Base-by-base conservation (phyloP, 2,329 filamentous ascomycete genomes). In the Fusarium penzigii region DNA sequence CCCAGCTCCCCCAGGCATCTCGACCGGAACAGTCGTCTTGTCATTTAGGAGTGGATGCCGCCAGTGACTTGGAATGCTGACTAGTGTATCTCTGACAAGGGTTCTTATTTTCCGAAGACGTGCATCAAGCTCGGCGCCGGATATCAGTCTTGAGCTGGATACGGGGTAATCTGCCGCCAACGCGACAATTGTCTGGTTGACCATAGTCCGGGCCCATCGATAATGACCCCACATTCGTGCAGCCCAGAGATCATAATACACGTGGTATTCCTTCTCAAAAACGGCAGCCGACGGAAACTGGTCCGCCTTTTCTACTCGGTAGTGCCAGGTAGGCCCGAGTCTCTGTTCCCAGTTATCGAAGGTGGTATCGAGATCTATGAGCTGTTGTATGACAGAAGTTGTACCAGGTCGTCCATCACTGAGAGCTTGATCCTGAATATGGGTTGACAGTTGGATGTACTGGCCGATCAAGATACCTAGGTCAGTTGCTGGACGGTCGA, bases 191-290 rank as follows among this genome's bases (percentile, higher is more conserved):
- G 75, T 71, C 54, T 83, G 75, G 61, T 75, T 78, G 14, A 77
- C 63, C 10, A 85, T 66, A 20, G 84, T 78, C n/a, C 81, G 78
- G 7, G 76, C 75, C 74, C 81, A 84, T 20, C 84, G 80, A 58
- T 80, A 84, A 57, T 85, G 78, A 53, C 81, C 82, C 80, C 80
- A 86, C 39, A 81, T 73, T 20, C 79, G 75, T 9, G 78, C 79
- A 16, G 76, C 69, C 74, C 78, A 83, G 49, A 83, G 75, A 55
- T 79, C 76, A 14, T 68, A 66, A 59, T 86, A 86, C 17, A 75
- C 65, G 62, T 86, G 82, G 60, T 82, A 85, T 48, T 75, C 72
- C 12, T 76, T 75, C 16, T 76, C 72, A 53, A 82, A 84, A 47
- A 81, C 72, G 11, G 75, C 75, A 2, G 71, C 68, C 1, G 71